These are phyloP conservation scores for Kodamaea alishanica DNA, from an alignment of 1,139 yeast species.

Conservation along the genomic window DNA sequence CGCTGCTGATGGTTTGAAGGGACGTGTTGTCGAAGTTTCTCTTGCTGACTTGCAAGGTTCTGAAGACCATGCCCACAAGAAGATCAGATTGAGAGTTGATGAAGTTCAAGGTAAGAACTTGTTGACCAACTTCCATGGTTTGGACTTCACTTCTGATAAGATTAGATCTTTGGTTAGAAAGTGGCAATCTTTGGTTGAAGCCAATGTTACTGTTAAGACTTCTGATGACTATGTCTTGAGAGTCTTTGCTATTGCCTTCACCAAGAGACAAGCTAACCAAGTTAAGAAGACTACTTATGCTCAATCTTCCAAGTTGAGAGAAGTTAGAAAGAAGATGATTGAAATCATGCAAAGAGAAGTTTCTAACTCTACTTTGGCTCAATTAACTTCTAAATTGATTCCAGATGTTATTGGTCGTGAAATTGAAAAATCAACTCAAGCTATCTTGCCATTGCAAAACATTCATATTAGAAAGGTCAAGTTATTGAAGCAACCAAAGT, in stretches of 20 bases:
- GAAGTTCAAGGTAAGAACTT: constrained; percentile 54
- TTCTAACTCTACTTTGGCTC: constrained; percentile 48
- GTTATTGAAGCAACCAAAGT: constrained; percentile 51
- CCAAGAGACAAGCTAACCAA: constrained; percentile 52
- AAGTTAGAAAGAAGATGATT: constrained; percentile 49
- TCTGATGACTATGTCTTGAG: constrained; percentile 50
- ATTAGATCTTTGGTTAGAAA: constrained; percentile 51
- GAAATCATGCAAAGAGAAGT: constrained; percentile 54
- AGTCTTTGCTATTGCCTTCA: constrained; percentile 51
- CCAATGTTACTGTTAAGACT: constrained; percentile 50
- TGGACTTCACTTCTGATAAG: constrained; percentile 50
- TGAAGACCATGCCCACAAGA: constrained; percentile 52
- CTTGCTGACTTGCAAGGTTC: constrained; percentile 52
- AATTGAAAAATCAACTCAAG: constrained; percentile 50
- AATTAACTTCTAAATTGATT: constrained; percentile 49
- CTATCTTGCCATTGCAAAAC: constrained; percentile 51
- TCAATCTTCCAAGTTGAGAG: constrained; percentile 50
- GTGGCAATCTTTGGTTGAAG: constrained; percentile 54
- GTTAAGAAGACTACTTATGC: constrained; percentile 51
- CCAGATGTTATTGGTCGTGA: constrained; percentile 55
- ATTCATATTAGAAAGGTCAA: constrained; percentile 53
- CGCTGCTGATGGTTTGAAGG: constrained; percentile 52
- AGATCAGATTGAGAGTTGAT: constrained; percentile 51
- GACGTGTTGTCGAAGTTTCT: constrained; percentile 49
- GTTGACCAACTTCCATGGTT: constrained; percentile 53